Conservation (phyloP, 2,329 filamentous ascomycete species). For the Basipetospora chlamydospora region DNA sequence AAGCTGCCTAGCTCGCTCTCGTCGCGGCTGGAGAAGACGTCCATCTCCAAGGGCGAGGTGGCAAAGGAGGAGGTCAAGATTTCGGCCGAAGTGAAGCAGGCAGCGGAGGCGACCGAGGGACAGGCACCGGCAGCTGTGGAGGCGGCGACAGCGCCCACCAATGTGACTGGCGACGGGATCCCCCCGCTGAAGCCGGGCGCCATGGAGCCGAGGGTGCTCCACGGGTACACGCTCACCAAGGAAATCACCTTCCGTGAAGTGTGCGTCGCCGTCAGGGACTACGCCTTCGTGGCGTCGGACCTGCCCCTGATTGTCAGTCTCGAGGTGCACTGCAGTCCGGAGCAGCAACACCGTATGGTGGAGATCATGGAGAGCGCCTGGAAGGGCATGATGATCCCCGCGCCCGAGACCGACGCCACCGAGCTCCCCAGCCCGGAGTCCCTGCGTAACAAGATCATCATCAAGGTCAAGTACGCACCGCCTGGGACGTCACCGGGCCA, state of each 20-base stretch:
- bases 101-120: conserved; percentile 4
- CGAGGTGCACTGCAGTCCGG: conserved; percentile 69
- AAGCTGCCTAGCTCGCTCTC: conserved; percentile 24
- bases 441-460: conserved; percentile 63
- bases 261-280: conserved; percentile 63
- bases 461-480: conserved; percentile 64
- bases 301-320: conserved; percentile 87
- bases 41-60: conserved; percentile 27
- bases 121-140: conserved; percentile 3
- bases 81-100: conserved; percentile 8
- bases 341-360: conserved; percentile 84
- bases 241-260: conserved; percentile 78
- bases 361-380: conserved; percentile 80
- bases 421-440: conserved; percentile 53
- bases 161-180: conserved; percentile 4
- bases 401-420: conserved; percentile 28
- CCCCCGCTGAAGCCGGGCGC: conserved; percentile 13
- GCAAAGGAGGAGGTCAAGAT: conserved; percentile 18
- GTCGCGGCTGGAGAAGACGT: conserved; percentile 32
- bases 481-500: conserved; percentile 16
- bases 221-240: conserved; percentile 83
- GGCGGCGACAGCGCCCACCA: no score
- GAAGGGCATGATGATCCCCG: conserved; percentile 54
- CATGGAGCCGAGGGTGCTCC: conserved; percentile 63
- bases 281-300: conserved; percentile 60